Evolutionary conservation across 352 stramenopile species (phyloP).

Genomic region (Pythium oligandrum): DNA sequence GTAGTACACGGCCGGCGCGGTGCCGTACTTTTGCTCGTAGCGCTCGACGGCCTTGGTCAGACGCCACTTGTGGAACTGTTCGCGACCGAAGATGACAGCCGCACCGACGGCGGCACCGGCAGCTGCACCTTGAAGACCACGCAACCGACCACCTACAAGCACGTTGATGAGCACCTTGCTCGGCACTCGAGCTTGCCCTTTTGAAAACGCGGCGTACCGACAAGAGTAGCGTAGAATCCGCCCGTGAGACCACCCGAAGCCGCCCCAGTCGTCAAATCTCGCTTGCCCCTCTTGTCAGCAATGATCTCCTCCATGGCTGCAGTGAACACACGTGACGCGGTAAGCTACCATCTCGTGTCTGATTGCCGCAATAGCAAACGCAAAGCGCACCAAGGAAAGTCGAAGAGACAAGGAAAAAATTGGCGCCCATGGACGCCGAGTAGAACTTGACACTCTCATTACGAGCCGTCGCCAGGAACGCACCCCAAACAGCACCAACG

Average conservation of each 20-base stretch:
- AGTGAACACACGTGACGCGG: background rate
- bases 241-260: conserved; percentile 57
- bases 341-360: no score
- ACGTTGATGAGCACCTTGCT: no score
- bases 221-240: conserved; percentile 62
- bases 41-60: conserved; percentile 66
- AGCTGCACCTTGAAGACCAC: conserved; percentile 59
- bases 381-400: conserved; percentile 65
- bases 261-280: conserved; percentile 53
- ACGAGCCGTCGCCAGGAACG: conserved; percentile 53
- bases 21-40: conserved; percentile 78
- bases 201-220: conserved; percentile 32
- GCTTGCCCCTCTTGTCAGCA: conserved; percentile 56
- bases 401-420: conserved; percentile 80
- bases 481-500: conserved; percentile 51
- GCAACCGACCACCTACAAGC: conserved; percentile 48
- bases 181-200: no score
- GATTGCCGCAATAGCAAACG: background rate
- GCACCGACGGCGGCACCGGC: conserved; percentile 56
- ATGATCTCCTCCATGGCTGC: conserved; percentile 77
- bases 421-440: conserved; percentile 75
- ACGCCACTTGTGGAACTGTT: conserved; percentile 78
- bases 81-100: conserved; percentile 52
- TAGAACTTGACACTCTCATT: conserved; percentile 82
- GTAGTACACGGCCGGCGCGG: conserved; percentile 54